These are phyloP conservation scores for Aspergillus bridgeri DNA, from an alignment of 495 filamentous ascomycete species.

Conservation along the genomic window DNA sequence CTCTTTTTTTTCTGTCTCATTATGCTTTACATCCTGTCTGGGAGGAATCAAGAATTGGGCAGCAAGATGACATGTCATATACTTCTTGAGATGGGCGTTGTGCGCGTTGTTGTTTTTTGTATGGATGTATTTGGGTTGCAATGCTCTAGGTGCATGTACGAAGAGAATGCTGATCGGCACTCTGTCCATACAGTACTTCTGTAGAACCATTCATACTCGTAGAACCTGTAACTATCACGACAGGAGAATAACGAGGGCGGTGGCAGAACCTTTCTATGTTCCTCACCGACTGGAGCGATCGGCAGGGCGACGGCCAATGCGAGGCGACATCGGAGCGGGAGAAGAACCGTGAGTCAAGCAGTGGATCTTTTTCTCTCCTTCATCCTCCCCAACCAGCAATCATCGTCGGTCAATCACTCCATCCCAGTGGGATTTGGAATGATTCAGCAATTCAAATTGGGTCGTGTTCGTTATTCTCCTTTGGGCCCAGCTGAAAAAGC, in stretches of 20 bases:
- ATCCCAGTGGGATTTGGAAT: neutral
- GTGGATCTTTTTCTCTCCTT: conserved; percentile 6
- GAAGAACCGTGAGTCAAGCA: conserved; percentile 28
- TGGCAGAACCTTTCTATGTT: no score
- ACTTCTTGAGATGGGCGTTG: neutral
- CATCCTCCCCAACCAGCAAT: neutral
- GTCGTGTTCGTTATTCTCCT: neutral
- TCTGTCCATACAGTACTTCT: no score
- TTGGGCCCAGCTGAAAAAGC: conserved; percentile 1
- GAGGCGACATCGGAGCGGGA: conserved; percentile 38
- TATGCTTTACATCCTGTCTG: neutral
- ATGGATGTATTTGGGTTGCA: neutral
- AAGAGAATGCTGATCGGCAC: neutral
- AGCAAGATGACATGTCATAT: neutral
- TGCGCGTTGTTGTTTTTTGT: neutral
- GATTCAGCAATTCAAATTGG: no score
- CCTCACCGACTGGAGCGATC: neutral
- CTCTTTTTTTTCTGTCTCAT: conserved; percentile 7
- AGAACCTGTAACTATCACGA: no score
- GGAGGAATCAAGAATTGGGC: neutral
- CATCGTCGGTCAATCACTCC: neutral
- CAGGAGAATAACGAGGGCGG: no score
- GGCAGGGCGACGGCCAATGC: neutral
- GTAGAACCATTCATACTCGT: no score
- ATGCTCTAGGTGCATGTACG: neutral